phyloP scores from a whole-genome alignment of 83 land plant genomes.

The Picea engelmannii region DNA sequence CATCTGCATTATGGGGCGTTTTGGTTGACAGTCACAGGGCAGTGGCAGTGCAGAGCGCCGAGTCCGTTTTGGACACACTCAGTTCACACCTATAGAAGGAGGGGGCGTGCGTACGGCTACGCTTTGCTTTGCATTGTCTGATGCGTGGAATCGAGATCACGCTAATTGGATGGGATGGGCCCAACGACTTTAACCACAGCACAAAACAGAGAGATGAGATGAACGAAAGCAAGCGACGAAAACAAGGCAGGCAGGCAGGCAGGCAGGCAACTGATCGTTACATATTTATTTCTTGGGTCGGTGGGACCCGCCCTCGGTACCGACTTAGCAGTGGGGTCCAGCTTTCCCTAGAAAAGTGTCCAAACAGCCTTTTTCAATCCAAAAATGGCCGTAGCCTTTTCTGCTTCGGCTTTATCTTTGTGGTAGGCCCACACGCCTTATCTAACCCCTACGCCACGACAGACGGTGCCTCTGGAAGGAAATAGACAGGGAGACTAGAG shows the following conservation, averaged over 20 bases:
- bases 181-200: constrained; percentile 15
- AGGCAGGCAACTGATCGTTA: background rate
- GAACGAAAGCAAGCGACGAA: constrained; percentile 7
- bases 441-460: no score
- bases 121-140: constrained; percentile 3
- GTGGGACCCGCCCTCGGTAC: background rate
- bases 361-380: background rate
- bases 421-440: no score
- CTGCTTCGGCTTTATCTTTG: background rate
- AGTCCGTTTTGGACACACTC: no score
- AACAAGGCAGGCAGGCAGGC: background rate
- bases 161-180: background rate
- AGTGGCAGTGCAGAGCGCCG: no score
- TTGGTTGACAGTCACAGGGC: background rate
- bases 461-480: no score
- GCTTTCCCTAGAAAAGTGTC: background rate
- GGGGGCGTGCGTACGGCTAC: constrained; percentile 7
- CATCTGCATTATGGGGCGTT: constrained; percentile 2
- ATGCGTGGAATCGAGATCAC: constrained; percentile 9
- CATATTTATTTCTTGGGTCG: background rate
- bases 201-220: background rate
- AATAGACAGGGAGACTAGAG: no score
- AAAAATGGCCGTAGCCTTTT: background rate
- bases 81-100: no score
- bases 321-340: background rate